These are phyloP conservation scores for Wickerhamiella allomyrinae DNA, from an alignment of 805 yeast species.

Conservation along the genomic window DNA sequence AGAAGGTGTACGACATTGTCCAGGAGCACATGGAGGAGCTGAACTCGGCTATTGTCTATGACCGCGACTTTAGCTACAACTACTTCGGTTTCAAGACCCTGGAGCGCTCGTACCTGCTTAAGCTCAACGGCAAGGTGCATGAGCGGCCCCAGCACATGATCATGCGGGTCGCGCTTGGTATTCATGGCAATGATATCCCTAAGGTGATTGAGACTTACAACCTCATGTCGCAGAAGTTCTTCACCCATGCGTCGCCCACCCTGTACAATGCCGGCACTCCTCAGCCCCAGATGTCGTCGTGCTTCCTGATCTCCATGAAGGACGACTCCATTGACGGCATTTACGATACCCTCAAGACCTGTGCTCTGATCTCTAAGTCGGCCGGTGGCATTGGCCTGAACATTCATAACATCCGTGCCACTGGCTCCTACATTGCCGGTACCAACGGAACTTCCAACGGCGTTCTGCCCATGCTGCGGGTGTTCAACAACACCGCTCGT, in stretches of 20 bases:
- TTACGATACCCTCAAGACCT: slow-evolving; percentile 71
- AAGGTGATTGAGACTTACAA: slow-evolving; percentile 69
- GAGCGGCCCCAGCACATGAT: slow-evolving; percentile 88
- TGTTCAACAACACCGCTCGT: slow-evolving; percentile 88
- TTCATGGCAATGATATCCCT: slow-evolving; percentile 57
- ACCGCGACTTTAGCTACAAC: slow-evolving; percentile 63
- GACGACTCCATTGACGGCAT: slow-evolving; percentile 95
- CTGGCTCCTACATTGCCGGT: slow-evolving; percentile 80
- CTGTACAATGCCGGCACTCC: slow-evolving; percentile 88
- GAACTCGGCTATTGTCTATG: slow-evolving; percentile 58
- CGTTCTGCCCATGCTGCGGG: slow-evolving; percentile 89
- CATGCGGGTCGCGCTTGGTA: slow-evolving; percentile 85
- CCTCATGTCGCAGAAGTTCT: slow-evolving; percentile 72
- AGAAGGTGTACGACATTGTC: slow-evolving; percentile 50
- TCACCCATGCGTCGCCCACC: slow-evolving; percentile 93
- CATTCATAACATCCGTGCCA: slow-evolving; percentile 70
- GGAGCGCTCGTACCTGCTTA: slow-evolving; percentile 69
- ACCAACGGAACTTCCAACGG: slow-evolving; percentile 91
- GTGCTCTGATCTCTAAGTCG: slow-evolving; percentile 83
- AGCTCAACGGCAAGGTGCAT: slow-evolving; percentile 47
- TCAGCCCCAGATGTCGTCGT: slow-evolving; percentile 72
- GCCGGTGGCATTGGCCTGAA: slow-evolving; percentile 95
- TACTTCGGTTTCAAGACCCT: slow-evolving; percentile 90
- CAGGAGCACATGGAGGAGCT: slow-evolving; percentile 48
- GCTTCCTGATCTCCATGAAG: slow-evolving; percentile 81